Evolutionary conservation across 2,329 filamentous ascomycete genomes (phyloP).

Genomic region (Cladosporium sp.): DNA sequence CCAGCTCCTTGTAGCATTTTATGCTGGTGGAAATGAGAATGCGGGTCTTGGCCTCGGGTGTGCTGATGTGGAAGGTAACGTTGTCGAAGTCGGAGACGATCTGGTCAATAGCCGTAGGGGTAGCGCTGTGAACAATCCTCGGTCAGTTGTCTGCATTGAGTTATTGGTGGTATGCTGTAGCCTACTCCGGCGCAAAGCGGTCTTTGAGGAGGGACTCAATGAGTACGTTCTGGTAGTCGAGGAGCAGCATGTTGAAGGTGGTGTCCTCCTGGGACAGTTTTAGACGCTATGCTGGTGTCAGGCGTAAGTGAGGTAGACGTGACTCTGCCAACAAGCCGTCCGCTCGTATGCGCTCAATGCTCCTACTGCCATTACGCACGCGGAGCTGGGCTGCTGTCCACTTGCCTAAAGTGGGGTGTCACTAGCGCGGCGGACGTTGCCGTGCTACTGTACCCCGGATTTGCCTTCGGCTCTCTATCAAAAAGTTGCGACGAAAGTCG

Average conservation of each 20-base stretch:
- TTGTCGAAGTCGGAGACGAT: slow-evolving; percentile 98
- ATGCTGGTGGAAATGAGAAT: slow-evolving; percentile 93
- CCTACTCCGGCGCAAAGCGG: slow-evolving; percentile 60
- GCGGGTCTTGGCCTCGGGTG: slow-evolving; percentile 86
- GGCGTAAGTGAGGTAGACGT: neutral
- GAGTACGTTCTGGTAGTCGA: slow-evolving; percentile 98
- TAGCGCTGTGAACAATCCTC: slow-evolving; percentile 54
- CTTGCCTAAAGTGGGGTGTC: neutral
- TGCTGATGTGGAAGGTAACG: slow-evolving; percentile 97
- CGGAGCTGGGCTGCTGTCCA: neutral
- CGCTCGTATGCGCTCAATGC: neutral
- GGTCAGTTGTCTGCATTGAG: slow-evolving; percentile 3
- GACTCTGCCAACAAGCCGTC: neutral
- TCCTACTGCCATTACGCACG: neutral
- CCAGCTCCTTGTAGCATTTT: slow-evolving; percentile 87
- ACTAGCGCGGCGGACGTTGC: neutral
- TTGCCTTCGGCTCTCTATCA: neutral
- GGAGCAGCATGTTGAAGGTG: slow-evolving; percentile 66
- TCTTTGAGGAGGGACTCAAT: slow-evolving; percentile 95
- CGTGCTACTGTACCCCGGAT: neutral
- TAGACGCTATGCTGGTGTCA: neutral
- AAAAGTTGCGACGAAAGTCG: neutral
- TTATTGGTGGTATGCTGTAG: slow-evolving; percentile 9
- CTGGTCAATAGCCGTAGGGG: slow-evolving; percentile 89
- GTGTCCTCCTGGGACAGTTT: neutral